Base-by-base conservation (phyloP, 1,139 yeast species). In the Blastobotrys ciferrii region DNA sequence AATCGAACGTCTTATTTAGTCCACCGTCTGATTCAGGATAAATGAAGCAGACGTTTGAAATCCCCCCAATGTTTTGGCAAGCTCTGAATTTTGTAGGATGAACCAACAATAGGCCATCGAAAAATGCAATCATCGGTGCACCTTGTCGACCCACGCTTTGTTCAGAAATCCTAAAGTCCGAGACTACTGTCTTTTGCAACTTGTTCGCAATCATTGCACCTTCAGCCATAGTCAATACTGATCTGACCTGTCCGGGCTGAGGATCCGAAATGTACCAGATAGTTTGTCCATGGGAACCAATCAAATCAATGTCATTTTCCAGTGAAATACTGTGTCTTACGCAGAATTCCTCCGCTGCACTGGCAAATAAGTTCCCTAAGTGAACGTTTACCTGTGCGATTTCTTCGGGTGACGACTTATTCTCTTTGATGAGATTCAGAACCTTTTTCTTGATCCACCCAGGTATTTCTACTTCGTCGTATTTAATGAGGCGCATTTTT, bases 121-220 rank as follows among this genome's bases (percentile, higher is more conserved):
- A 53, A 45, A 55, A 55, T 18, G 57, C 58, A 25, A 53, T 52
- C 51, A 55, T 53, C 11, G 58, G 58, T 2, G 58, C 58, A 30
- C 58, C 58, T 47, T 55, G 58, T 28, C 58, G 25, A 13, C 58
- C 58, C 3, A 55, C 58, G 30, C 57, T 54, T 39, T 54, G 54
- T 33, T 55, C 58, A 6, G 58, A 54, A 18, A 54, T 52, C 9
- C 58, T 50, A 40, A 55, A 55, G 37, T 55, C 57, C 11, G 53
- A 50, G 1, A 51, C 54, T 2, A 52, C 57, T 7, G 58, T 55
- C 36, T 51, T 54, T 4, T 49, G 46, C 20, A 53, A 23, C 32
- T 49, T 50, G 17, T 42, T 46, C 7, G 57, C 46, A 23, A 55
- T 55, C 30, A 46, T 42, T 5, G 57, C 47, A 6, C 55, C 56